Evolutionary conservation across 2,329 filamentous ascomycete species (phyloP).

Genomic region (Ceratocystis eucalypticola): DNA sequence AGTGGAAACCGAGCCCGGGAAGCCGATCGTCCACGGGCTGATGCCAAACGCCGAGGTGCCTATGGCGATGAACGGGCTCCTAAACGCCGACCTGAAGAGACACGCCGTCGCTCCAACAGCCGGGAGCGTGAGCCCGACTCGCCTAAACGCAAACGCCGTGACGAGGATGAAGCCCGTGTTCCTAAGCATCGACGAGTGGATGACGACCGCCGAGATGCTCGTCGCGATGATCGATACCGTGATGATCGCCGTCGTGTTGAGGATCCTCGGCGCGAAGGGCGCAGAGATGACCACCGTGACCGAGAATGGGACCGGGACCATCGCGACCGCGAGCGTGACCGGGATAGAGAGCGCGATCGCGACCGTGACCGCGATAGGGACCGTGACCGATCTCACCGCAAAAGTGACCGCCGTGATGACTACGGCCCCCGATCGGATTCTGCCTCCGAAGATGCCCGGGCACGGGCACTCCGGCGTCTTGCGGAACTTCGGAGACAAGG

Average conservation of each 20-base stretch:
- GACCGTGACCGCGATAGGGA: conserved; percentile 21
- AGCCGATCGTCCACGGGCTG: conserved; percentile 32
- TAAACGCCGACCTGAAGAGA: conserved; percentile 39
- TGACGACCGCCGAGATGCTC: conserved; percentile 28
- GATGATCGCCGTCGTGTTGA: conserved; percentile 22
- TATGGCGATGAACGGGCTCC: conserved; percentile 30
- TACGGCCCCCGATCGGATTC: conserved; percentile 33
- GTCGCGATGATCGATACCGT: conserved; percentile 17
- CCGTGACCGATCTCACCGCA: conserved; percentile 36
- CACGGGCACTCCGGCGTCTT: conserved; percentile 30
- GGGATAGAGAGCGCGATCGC: conserved; percentile 21
- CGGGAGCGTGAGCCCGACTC: conserved; percentile 28
- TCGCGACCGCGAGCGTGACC: conserved; percentile 20
- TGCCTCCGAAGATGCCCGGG: conserved; percentile 28
- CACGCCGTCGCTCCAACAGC: conserved; percentile 21
- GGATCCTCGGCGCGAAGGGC: conserved; percentile 23
- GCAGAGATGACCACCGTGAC: conserved; percentile 26
- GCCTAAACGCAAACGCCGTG: conserved; percentile 19
- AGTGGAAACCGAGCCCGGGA: conserved; percentile 38
- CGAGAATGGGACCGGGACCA: conserved; percentile 21
- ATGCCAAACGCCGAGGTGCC: conserved; percentile 49
- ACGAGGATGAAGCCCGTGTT: conserved; percentile 25
- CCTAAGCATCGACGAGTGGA: conserved; percentile 33
- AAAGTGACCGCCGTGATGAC: conserved; percentile 55
- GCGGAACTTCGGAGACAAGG: conserved; percentile 34